Evolutionary conservation across 169 alveolate genomes (phyloP), one percentile per base, ranked within the genome.

Genomic region (Cryptosporidium sp.): DNA sequence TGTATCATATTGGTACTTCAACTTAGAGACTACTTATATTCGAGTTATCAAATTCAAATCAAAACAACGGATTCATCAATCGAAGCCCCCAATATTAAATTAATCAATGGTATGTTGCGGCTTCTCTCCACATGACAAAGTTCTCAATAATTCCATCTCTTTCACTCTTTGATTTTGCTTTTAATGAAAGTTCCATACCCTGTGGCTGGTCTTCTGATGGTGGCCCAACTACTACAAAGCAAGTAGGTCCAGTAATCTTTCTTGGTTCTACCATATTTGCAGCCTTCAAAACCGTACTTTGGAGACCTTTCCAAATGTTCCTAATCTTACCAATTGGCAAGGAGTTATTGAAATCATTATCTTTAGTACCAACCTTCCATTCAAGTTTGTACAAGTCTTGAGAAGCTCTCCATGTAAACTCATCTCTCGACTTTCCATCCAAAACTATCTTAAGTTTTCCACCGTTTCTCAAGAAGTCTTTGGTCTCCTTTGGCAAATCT

Each of bases 61-160:
- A 48, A 48, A 48, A 48, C 18, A 14, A 48, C 3, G 1, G 4
- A 48, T 16, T 48, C n/a, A 16, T 2, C 12, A 16, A 16, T 48
- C n/a, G 6, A 0, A 48, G 12, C 21, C 0, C 14, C 6, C 21
- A 3, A 2, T 21, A 14, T 48, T 48, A 48, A 48, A 61, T 61
- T 2, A 61, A n/a, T 61, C 93, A 95, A 91, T 95, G 96, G 93
- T 95, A 96, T 7, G 97, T 92, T 9, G 98, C 96, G 8, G 98
- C 98, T 68, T 96, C 98, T 58, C 98, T 95, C 98, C 98, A 96
- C 91, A 95, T 95, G 16, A 95, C 96, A 51, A 96, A 80, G 51
- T 93, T 86, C 70, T 96, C 98, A 42, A 94, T 97, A 26, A 95
- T 69, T 18, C 94, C 94, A 33, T 96, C 98, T 53, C 98, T 93